A percentile compares a stretch with the other conserved stretches of the same genome.
Evolutionary conservation across 192 early-diverging fungal genomes (phyloP).

Genomic region (Coemansia sp.): DNA sequence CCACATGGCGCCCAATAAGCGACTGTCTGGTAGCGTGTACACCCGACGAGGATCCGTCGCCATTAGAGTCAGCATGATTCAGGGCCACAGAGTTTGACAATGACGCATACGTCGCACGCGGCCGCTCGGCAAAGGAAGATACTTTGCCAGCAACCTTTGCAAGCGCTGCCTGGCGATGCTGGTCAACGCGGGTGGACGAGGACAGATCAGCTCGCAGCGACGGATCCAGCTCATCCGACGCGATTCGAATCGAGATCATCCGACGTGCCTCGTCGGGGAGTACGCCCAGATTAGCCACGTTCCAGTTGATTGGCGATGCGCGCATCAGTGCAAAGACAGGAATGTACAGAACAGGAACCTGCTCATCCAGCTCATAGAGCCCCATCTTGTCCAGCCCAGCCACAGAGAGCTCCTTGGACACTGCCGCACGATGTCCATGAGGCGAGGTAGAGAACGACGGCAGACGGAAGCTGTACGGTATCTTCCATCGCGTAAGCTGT

Average conservation of each 20-base stretch:
- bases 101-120: constrained; percentile 10
- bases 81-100: constrained; percentile 14
- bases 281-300: constrained; percentile 40
- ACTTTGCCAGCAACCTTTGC: constrained; percentile 28
- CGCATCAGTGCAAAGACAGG: constrained; percentile 49
- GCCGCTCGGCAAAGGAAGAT: constrained; percentile 5
- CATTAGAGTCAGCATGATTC: background rate
- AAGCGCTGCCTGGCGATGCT: constrained; percentile 41
- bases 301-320: constrained; percentile 53
- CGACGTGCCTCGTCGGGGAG: constrained; percentile 45
- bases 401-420: constrained; percentile 53
- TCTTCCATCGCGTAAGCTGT: constrained; percentile 46
- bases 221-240: constrained; percentile 48
- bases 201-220: constrained; percentile 45
- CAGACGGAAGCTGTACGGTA: constrained; percentile 48
- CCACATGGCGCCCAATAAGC: constrained; percentile 44
- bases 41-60: constrained; percentile 1
- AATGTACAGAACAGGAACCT: constrained; percentile 49
- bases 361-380: constrained; percentile 54
- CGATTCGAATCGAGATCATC: constrained; percentile 54
- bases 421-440: constrained; percentile 47
- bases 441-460: constrained; percentile 55
- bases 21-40: constrained; percentile 16
- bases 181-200: constrained; percentile 39
- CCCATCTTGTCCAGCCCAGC: constrained; percentile 49